Evolutionary conservation across 495 filamentous ascomycete genomes (phyloP), one percentile per base, ranked within the genome.

Genomic region (Aspergillus affinis): DNA sequence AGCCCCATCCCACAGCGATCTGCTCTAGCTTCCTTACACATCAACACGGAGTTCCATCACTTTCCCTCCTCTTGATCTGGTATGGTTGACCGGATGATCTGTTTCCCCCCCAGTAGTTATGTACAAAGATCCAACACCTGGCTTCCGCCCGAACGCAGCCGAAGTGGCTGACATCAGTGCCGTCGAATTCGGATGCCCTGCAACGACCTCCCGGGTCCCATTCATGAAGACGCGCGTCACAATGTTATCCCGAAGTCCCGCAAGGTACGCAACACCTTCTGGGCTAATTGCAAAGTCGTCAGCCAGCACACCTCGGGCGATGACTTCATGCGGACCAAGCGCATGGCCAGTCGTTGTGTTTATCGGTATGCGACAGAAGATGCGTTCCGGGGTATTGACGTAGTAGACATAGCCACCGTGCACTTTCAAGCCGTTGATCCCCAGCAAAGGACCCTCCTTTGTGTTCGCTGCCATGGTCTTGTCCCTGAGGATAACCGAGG

Each of bases 401-500:
- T 69, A 80, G 61, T 78, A 78, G 10, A 76, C 54, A 44, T 73
- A 65, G 0, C 63, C 65, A 13, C 65, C 48, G 19, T 58, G 61
- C 20, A 72, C 48, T 48, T 65, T 68, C 26, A 76, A 23, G 8
- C 73, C 75, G 26, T 77, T 74, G 20, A 76, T 57, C 2, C 69
- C 75, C 7, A 78, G 55, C 6, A 54, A 47, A 3, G 72, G 3
- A 1, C 48, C 50, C 1, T 55, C 32, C 53, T 61, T 67, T 50
- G 18, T 65, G 54, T 72, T 63, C 5, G 75, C 69, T 0, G 65
- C 64, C 72, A 77, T 78, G 51, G 74, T 75, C 2, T 72, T 48
- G 57, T 80, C 72, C 12, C 61, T 59, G 20, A 78, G 58, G 0
- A 69, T 64, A 6, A 74, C 61, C 0, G 54, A 55, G 63, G 74